Conservation (phyloP, 2,329 filamentous ascomycete genomes). For the Neonectria hederae region DNA sequence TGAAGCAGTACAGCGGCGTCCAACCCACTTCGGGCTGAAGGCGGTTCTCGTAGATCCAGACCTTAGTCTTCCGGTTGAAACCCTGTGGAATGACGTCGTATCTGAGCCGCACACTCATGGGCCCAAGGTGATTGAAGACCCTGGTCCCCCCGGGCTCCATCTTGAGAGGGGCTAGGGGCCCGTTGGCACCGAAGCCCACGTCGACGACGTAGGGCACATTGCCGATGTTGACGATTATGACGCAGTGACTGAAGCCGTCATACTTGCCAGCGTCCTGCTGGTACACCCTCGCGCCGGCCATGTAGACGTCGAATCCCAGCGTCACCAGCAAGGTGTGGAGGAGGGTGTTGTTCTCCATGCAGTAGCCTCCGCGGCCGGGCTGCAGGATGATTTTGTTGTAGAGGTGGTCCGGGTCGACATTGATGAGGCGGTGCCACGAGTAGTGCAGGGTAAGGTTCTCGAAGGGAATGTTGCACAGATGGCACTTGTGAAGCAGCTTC, state of each 20-base stretch:
- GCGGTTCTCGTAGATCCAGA: conserved; percentile 51
- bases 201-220: conserved; percentile 61
- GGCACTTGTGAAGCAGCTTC: conserved; percentile 47
- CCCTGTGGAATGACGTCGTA: conserved; percentile 45
- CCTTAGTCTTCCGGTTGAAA: conserved; percentile 45
- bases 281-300: conserved; percentile 57
- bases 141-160: conserved; percentile 38
- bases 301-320: conserved; percentile 60
- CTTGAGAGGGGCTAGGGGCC: conserved; percentile 45
- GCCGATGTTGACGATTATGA: conserved; percentile 66
- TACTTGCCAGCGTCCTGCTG: conserved; percentile 23
- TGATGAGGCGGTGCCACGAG: conserved; percentile 46
- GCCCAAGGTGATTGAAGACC: conserved; percentile 51
- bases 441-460: conserved; percentile 66
- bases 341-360: conserved; percentile 58
- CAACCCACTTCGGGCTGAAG: conserved; percentile 48
- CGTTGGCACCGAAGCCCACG: conserved; percentile 67
- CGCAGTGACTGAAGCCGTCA: conserved; percentile 58
- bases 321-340: conserved; percentile 59
- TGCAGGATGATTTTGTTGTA: conserved; percentile 55
- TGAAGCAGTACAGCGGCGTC: conserved; percentile 61
- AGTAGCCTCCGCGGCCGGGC: conserved; percentile 56
- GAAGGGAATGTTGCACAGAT: conserved; percentile 62
- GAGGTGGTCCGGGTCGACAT: conserved; percentile 52
- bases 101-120: conserved; percentile 56